phyloP scores from a whole-genome alignment of 495 filamentous ascomycete species.

The Neurospora sublineolata region DNA sequence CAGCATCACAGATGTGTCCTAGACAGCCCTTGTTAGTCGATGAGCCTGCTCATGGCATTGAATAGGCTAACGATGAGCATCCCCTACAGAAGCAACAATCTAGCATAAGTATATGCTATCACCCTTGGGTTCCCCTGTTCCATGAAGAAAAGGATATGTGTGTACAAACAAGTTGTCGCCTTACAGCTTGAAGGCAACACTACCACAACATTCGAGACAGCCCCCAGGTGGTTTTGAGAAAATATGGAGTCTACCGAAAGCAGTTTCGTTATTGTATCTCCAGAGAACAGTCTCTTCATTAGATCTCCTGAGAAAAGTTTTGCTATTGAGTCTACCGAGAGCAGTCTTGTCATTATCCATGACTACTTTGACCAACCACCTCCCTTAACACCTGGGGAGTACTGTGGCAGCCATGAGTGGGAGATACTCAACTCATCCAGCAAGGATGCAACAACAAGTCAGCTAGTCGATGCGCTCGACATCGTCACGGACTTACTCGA shows the following conservation, averaged over 20 bases:
- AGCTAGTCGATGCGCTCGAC: neutral
- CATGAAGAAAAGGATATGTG: neutral
- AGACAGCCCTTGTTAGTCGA: neutral
- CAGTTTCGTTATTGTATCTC: neutral
- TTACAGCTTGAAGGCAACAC: neutral
- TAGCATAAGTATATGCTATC: neutral
- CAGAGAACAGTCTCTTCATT: neutral
- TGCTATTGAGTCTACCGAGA: neutral
- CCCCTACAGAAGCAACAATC: neutral
- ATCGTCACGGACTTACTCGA: neutral
- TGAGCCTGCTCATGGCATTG: neutral
- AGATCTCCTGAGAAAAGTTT: neutral
- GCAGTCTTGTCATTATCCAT: neutral
- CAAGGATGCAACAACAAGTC: neutral
- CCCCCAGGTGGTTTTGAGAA: neutral
- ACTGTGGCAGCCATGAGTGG: neutral
- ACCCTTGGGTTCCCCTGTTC: neutral
- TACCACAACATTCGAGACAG: neutral
- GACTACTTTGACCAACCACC: neutral
- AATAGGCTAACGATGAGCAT: neutral
- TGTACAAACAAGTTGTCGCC: neutral
- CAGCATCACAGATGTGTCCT: neutral
- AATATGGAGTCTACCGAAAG: neutral
- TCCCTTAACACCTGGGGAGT: neutral
- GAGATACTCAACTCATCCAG: neutral